Base-by-base conservation (phyloP, 805 yeast genomes). In the Yarrowia sp. region DNA sequence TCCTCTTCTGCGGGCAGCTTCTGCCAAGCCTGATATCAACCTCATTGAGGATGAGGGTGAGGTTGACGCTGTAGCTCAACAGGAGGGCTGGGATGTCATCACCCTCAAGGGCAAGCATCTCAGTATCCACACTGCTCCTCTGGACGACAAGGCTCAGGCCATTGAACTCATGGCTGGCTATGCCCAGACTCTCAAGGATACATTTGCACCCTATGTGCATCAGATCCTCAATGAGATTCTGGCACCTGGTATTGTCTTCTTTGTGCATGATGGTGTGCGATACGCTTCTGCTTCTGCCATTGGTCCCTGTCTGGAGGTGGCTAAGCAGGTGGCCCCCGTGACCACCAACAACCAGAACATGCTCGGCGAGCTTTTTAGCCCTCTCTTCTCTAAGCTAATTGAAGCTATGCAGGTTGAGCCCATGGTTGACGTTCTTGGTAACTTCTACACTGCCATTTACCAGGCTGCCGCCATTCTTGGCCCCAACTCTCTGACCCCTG, bases 31-130 rank as follows among this genome's bases (percentile, higher is more conserved):
- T 71, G 97, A 92, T 74, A 86, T 93, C 65, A 87, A 93, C 44
- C 78, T 95, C 51, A 83, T 95, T 63, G 98, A 93, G 70, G 88
- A 85, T 66, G 97, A 92, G 69, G 92, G 88, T 66, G 96, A 96
- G 65, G 83, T 86, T 35, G 95, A 89, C 57, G 90, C 89, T 69
- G 85, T 85, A 68, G 88, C 86, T 70, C 87, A 86, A 72, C 89
- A 90, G 71, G 96, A 92, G 64, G 97, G 92, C 67, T 95, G 97
- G 95, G 98, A 95, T 72, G 95, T 95, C 51, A 86, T 95, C 64
- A 91, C 91, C 70, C 79, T 92, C 50, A 86, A 90, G 35, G 99
- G 98, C 64, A 92, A 91, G 75, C 92, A 90, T 72, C 85, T 95
- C 71, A 98, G 98, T 22, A 91, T 95, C 62, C 96, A 93, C 74